These are phyloP conservation scores for Acarospora socialis DNA, from an alignment of 2,329 filamentous ascomycete species.

Conservation along the genomic window DNA sequence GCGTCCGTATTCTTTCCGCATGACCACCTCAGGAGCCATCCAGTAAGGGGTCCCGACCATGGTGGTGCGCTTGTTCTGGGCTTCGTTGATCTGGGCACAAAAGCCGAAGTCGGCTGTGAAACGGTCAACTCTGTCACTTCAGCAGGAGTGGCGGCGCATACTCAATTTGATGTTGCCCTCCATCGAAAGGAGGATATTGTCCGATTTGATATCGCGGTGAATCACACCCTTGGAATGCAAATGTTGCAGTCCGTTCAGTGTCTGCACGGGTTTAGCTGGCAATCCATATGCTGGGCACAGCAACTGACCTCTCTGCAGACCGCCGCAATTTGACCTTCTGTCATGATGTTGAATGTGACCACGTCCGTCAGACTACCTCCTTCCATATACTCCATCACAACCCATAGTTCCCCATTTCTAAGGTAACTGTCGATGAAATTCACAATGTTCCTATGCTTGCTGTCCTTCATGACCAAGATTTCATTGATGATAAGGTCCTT, in stretches of 20 bases:
- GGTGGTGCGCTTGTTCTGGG: slow-evolving; percentile 91
- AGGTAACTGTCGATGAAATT: slow-evolving; percentile 98
- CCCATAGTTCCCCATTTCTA: slow-evolving; percentile 82
- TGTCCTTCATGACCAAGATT: slow-evolving; percentile 98
- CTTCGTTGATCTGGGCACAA: slow-evolving; percentile 95
- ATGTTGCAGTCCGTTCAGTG: slow-evolving; percentile 80
- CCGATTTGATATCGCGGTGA: slow-evolving; percentile 96
- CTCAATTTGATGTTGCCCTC: slow-evolving; percentile 97
- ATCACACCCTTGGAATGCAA: slow-evolving; percentile 96
- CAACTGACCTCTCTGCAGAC: slow-evolving; percentile 66
- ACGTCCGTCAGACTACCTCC: slow-evolving; percentile 95
- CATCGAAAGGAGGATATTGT: slow-evolving; percentile 87
- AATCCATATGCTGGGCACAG: background rate
- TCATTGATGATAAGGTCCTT: slow-evolving; percentile 99
- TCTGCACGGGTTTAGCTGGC: slow-evolving; percentile 31
- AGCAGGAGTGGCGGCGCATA: slow-evolving; percentile 35
- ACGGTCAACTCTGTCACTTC: slow-evolving; percentile 14
- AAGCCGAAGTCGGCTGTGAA: slow-evolving; percentile 84
- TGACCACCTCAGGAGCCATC: slow-evolving; percentile 99
- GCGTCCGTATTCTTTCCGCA: slow-evolving; percentile 89
- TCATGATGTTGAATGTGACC: slow-evolving; percentile 99
- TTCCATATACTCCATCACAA: slow-evolving; percentile 99
- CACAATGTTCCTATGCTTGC: slow-evolving; percentile 95
- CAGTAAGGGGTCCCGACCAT: slow-evolving; percentile 99
- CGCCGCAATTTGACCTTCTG: slow-evolving; percentile 88